These are phyloP conservation scores for Phialemonium atrogriseum DNA, from an alignment of 2,329 filamentous ascomycete species.

Conservation along the genomic window DNA sequence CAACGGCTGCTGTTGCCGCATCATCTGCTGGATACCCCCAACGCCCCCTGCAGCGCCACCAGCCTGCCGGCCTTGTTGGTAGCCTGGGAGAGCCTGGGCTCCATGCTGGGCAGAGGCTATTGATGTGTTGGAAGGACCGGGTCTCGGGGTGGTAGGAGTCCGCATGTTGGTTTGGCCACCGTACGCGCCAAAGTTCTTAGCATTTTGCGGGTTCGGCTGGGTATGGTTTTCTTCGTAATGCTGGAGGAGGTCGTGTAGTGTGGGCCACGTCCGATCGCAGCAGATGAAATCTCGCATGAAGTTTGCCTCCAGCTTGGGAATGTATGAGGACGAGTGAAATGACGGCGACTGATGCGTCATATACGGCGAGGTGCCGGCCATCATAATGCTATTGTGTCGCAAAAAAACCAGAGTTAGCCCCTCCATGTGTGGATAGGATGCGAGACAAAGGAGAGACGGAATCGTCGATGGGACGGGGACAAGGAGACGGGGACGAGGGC, in stretches of 20 bases:
- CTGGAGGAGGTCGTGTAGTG: constrained; percentile 87
- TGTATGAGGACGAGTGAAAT: constrained; percentile 91
- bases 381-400: constrained; percentile 77
- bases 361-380: constrained; percentile 94
- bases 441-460: too few species aligned
- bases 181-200: constrained; percentile 20
- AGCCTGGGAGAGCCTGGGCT: constrained; percentile 14
- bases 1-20: constrained; percentile 32
- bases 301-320: constrained; percentile 91
- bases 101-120: constrained; percentile 11
- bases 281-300: constrained; percentile 98
- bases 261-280: constrained; percentile 82
- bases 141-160: constrained; percentile 12
- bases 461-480: neutral
- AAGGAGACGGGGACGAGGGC: neutral
- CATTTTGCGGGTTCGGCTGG: constrained; percentile 6
- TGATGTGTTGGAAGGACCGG: constrained; percentile 11
- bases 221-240: constrained; percentile 89
- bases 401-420: too few species aligned
- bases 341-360: constrained; percentile 78
- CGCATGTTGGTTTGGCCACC: constrained; percentile 9
- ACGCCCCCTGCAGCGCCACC: constrained; percentile 17
- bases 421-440: too few species aligned
- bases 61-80: constrained; percentile 12
- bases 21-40: constrained; percentile 30